Conservation (phyloP, 371 early-diverging fungal species). For the Lichtheimia corymbifera region DNA sequence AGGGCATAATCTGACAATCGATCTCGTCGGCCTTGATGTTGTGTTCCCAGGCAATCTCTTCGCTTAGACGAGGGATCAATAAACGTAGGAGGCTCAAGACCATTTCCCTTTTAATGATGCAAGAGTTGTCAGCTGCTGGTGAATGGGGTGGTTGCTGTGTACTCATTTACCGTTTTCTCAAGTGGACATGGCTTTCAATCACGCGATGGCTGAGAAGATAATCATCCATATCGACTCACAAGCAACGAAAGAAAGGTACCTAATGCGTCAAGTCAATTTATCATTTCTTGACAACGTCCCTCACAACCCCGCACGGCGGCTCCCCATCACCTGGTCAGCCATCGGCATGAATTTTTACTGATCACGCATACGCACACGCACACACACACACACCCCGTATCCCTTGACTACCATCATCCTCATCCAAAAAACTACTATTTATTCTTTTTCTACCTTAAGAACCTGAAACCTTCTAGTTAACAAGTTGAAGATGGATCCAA, state of each 20-base stretch:
- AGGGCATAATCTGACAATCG: constrained; percentile 26
- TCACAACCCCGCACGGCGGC: too few species aligned
- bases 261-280: too few species aligned
- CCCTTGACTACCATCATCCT: too few species aligned
- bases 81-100: constrained; percentile 15
- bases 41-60: constrained; percentile 8
- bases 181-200: constrained; percentile 7
- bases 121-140: too few species aligned
- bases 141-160: not conserved
- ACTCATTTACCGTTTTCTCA: constrained; percentile 7
- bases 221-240: not conserved
- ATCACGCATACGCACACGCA: too few species aligned
- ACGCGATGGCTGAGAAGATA: constrained; percentile 2
- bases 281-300: too few species aligned
- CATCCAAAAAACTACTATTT: too few species aligned
- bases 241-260: too few species aligned
- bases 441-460: constrained; percentile 22
- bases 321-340: too few species aligned
- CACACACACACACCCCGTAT: too few species aligned
- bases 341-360: too few species aligned
- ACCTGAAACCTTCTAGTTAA: constrained; percentile 67
- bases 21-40: constrained; percentile 6
- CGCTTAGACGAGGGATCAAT: constrained; percentile 4
- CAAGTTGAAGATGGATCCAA: constrained; percentile 91
- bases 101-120: not conserved